A percentile compares a stretch with the other conserved stretches of the same genome.
phyloP scores from a whole-genome alignment of 352 stramenopile species.

The Phytophthora capsici region DNA sequence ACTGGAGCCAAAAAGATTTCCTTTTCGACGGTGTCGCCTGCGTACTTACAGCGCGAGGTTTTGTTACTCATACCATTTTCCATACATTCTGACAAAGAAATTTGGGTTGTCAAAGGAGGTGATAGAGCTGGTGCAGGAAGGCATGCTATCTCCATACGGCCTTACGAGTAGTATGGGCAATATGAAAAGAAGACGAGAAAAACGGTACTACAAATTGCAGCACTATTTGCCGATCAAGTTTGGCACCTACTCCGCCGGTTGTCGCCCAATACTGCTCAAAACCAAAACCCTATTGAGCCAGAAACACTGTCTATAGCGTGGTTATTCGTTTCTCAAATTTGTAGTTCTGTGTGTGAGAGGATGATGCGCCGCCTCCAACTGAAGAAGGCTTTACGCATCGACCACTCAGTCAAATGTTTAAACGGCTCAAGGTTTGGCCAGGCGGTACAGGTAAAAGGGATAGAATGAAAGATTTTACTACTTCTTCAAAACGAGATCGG shows the following conservation, averaged over 20 bases:
- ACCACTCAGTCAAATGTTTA: constrained; percentile 14
- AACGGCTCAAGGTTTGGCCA: constrained; percentile 6
- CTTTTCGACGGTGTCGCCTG: background rate
- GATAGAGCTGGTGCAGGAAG: constrained; percentile 6
- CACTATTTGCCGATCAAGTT: constrained; percentile 2
- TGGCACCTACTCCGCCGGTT: background rate
- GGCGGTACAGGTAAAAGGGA: constrained; percentile 3
- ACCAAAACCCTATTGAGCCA: background rate
- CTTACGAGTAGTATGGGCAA: constrained; percentile 5
- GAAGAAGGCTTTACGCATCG: constrained; percentile 1
- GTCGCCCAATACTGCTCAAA: background rate
- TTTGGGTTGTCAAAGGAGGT: background rate
- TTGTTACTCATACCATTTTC: background rate
- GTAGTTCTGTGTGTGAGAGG: background rate
- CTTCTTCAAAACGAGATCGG: constrained; percentile 16
- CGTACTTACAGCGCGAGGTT: background rate
- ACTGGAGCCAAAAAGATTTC: background rate
- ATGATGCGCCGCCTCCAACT: background rate
- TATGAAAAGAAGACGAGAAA: background rate
- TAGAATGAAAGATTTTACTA: constrained; percentile 2
- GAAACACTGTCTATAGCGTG: background rate
- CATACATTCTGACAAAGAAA: background rate
- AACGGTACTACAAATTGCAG: constrained; percentile 16
- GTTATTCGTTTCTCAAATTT: background rate
- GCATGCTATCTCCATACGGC: background rate